Conservation (phyloP, 345 rosid species). For the Diplotaxis tenuifolia region DNA sequence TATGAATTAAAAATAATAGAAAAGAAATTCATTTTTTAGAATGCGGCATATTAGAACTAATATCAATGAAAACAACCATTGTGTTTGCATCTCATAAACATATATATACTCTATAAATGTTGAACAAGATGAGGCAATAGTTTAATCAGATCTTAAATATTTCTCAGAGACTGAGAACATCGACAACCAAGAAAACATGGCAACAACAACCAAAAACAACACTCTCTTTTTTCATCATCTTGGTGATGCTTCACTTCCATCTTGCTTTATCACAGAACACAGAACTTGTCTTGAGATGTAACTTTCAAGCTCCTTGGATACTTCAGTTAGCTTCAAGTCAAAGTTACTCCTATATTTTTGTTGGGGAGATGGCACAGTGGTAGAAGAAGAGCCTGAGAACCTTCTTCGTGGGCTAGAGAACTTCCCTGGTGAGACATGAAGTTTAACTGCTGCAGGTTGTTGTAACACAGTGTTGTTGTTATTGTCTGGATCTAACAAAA, state of each 20-base stretch:
- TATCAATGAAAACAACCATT: not conserved
- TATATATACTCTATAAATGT: not conserved
- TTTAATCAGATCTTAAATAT: slow-evolving; percentile 29
- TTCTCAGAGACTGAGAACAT: slow-evolving; percentile 53
- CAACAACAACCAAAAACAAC: slow-evolving; percentile 24
- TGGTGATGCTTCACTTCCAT: slow-evolving; percentile 68
- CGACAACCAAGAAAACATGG: not conserved
- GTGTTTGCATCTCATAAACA: not conserved
- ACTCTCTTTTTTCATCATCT: slow-evolving; percentile 36
- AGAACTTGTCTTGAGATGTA: slow-evolving; percentile 85
- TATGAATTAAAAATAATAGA: no score
- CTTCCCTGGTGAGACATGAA: slow-evolving; percentile 58
- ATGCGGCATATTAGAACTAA: no score
- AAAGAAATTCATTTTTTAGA: no score
- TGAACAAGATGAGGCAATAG: slow-evolving; percentile 18
- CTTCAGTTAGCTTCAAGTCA: slow-evolving; percentile 84
- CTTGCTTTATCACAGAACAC: slow-evolving; percentile 70
- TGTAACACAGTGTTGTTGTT: slow-evolving; percentile 37
- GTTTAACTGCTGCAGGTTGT: slow-evolving; percentile 46
- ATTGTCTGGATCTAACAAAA: slow-evolving; percentile 53
- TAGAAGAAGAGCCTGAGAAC: slow-evolving; percentile 57
- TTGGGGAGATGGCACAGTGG: slow-evolving; percentile 64
- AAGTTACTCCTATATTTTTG: slow-evolving; percentile 74
- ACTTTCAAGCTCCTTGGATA: slow-evolving; percentile 83
- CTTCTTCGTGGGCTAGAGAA: slow-evolving; percentile 89